Evolutionary conservation across 106 monocot species (phyloP).

Genomic region (Dioscorea zingiberensis): DNA sequence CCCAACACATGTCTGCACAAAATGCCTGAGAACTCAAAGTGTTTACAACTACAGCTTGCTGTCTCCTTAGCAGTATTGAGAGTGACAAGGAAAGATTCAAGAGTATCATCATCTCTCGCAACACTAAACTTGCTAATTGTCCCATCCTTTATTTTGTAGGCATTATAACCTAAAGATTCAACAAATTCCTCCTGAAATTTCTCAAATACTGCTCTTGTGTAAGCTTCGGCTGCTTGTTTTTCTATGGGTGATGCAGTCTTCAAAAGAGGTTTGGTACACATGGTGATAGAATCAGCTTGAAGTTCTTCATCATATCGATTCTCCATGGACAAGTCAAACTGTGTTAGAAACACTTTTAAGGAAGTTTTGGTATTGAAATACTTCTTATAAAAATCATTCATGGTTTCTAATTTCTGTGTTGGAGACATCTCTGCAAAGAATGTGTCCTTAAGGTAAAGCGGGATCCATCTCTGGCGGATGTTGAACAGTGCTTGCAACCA

Average conservation of each 20-base stretch:
- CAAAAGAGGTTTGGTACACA: constrained; percentile 34
- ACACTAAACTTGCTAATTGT: constrained; percentile 56
- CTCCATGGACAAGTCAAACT: constrained; percentile 83
- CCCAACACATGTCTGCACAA: constrained; percentile 83
- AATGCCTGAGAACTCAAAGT: constrained; percentile 91
- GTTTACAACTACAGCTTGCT: constrained; percentile 72
- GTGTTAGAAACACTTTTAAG: constrained; percentile 76
- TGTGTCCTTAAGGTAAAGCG: constrained; percentile 66
- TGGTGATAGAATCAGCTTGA: constrained; percentile 46
- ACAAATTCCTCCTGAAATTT: constrained; percentile 96
- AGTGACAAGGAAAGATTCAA: constrained; percentile 64
- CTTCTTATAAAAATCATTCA: constrained; percentile 93
- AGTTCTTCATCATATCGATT: constrained; percentile 65
- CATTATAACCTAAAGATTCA: constrained; percentile 80
- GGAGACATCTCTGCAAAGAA: constrained; percentile 84
- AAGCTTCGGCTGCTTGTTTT: constrained; percentile 75
- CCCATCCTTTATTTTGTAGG: constrained; percentile 70
- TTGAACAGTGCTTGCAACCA: constrained; percentile 91
- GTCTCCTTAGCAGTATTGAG: constrained; percentile 47
- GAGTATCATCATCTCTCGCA: constrained; percentile 66
- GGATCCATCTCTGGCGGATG: constrained; percentile 82
- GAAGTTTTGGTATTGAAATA: constrained; percentile 90
- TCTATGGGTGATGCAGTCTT: constrained; percentile 95
- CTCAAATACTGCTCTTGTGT: constrained; percentile 64
- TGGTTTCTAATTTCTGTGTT: constrained; percentile 73